Evolutionary conservation across 1,284 basidiomycete species (phyloP).

Genomic region (Pascua guehoae): DNA sequence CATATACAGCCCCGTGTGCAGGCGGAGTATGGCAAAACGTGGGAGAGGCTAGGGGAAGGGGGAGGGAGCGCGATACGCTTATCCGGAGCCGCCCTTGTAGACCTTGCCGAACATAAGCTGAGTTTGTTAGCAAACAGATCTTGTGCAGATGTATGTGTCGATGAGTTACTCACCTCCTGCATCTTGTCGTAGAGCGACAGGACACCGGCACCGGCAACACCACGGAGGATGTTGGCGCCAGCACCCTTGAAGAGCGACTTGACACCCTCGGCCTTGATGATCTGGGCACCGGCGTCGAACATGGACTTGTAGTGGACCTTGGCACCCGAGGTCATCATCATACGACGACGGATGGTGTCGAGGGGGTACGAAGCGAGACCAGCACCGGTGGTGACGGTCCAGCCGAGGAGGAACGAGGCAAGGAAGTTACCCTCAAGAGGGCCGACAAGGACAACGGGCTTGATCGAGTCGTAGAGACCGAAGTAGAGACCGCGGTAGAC

Average conservation of each 20-base stretch:
- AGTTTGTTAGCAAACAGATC: slow-evolving; percentile 1
- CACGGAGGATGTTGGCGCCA: slow-evolving; percentile 60
- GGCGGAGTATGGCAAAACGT: no score
- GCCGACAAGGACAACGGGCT: slow-evolving; percentile 88
- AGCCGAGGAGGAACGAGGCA: slow-evolving; percentile 84
- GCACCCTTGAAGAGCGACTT: slow-evolving; percentile 60
- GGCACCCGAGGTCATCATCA: slow-evolving; percentile 87
- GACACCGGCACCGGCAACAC: slow-evolving; percentile 69
- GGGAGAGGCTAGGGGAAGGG: neutral
- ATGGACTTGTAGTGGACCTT: slow-evolving; percentile 56
- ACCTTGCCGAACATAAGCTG: slow-evolving; percentile 89
- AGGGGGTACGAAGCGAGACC: slow-evolving; percentile 94
- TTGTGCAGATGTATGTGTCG: neutral
- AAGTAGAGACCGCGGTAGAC: slow-evolving; percentile 81
- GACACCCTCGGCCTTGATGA: slow-evolving; percentile 59
- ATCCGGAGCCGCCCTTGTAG: slow-evolving; percentile 54
- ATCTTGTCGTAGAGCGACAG: slow-evolving; percentile 61
- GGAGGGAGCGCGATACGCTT: slow-evolving; percentile 19
- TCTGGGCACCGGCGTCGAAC: slow-evolving; percentile 62
- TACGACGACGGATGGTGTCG: slow-evolving; percentile 91
- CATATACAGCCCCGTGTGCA: no score
- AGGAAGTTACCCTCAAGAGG: slow-evolving; percentile 82
- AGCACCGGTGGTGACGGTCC: slow-evolving; percentile 92
- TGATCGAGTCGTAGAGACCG: slow-evolving; percentile 89
- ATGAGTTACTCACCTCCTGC: neutral